These are phyloP conservation scores for Cyclanthera cordifolia DNA, from an alignment of 306 rosid genomes.

Conservation along the genomic window DNA sequence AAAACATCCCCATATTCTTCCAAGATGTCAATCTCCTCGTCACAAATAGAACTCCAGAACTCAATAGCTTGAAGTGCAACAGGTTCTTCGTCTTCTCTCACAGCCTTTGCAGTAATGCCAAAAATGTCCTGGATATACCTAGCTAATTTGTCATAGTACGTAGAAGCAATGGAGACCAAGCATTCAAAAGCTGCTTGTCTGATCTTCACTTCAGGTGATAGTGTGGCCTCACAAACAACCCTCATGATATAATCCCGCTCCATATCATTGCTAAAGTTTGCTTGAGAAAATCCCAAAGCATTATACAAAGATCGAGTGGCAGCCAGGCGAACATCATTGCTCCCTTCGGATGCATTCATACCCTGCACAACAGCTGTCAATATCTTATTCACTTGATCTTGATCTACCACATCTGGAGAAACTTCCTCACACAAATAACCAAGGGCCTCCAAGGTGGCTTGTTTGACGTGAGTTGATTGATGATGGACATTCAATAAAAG, in stretches of 20 bases:
- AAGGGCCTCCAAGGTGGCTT: slow-evolving; percentile 86
- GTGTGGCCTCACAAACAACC: slow-evolving; percentile 79
- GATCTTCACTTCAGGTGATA: slow-evolving; percentile 61
- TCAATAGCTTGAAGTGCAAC: slow-evolving; percentile 91
- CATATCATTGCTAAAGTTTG: slow-evolving; percentile 79
- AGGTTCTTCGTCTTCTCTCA: slow-evolving; percentile 80
- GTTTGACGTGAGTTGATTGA: slow-evolving; percentile 62
- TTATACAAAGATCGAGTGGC: slow-evolving; percentile 66
- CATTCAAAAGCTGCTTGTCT: slow-evolving; percentile 90
- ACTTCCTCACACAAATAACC: slow-evolving; percentile 95
- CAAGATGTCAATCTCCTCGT: slow-evolving; percentile 79
- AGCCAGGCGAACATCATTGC: slow-evolving; percentile 78
- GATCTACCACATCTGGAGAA: slow-evolving; percentile 75
- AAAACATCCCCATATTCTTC: slow-evolving; percentile 86
- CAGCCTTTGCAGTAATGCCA: slow-evolving; percentile 73
- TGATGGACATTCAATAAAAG: slow-evolving; percentile 63
- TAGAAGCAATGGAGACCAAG: slow-evolving; percentile 77
- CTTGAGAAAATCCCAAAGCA: slow-evolving; percentile 91
- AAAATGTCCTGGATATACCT: slow-evolving; percentile 72
- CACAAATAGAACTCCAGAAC: slow-evolving; percentile 94
- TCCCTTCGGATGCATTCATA: slow-evolving; percentile 70
- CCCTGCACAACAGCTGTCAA: slow-evolving; percentile 96
- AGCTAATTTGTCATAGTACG: slow-evolving; percentile 76
- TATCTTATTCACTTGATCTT: slow-evolving; percentile 81
- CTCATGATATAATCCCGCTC: slow-evolving; percentile 82